Evolutionary conservation across 352 stramenopile genomes (phyloP).

Genomic region (Phytophthora pisi): DNA sequence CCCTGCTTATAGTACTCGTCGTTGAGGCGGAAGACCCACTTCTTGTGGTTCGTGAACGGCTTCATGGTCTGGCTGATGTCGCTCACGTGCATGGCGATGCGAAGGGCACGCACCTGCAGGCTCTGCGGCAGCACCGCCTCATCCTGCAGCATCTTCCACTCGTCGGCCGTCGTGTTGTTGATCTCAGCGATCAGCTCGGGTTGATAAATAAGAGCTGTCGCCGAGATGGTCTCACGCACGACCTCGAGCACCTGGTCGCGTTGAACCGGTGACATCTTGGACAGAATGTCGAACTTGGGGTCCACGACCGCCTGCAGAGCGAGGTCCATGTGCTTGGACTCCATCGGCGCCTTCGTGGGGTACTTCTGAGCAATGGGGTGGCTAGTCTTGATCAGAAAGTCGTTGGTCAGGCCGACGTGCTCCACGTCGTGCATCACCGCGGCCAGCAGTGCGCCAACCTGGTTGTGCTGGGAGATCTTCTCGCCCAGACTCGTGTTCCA

Average conservation of each 20-base stretch:
- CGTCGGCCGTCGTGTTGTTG: slow-evolving; percentile 37
- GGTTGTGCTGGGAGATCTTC: slow-evolving; percentile 66
- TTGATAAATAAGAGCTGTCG: slow-evolving; percentile 83
- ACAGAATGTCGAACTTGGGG: slow-evolving; percentile 55
- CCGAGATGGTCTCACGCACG: slow-evolving; percentile 70
- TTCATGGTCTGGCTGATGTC: slow-evolving; percentile 89
- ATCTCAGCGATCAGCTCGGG: slow-evolving; percentile 71
- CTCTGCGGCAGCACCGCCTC: slow-evolving; percentile 45
- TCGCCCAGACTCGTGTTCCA: slow-evolving; percentile 55
- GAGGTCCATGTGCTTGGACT: slow-evolving; percentile 76
- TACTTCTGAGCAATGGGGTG: slow-evolving; percentile 72
- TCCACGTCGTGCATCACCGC: slow-evolving; percentile 86
- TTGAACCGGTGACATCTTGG: slow-evolving; percentile 52
- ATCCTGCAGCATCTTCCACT: slow-evolving; percentile 47
- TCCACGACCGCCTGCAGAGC: slow-evolving; percentile 60
- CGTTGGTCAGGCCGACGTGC: slow-evolving; percentile 79
- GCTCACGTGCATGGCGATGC: slow-evolving; percentile 80
- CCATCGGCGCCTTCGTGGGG: slow-evolving; percentile 65
- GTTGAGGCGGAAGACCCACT: slow-evolving; percentile 77
- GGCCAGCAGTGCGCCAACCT: slow-evolving; percentile 72
- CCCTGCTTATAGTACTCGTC: slow-evolving; percentile 77
- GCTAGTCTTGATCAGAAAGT: slow-evolving; percentile 78
- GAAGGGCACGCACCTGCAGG: slow-evolving; percentile 58
- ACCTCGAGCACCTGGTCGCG: slow-evolving; percentile 63
- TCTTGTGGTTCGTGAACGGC: slow-evolving; percentile 72